Evolutionary conservation across 2,329 filamentous ascomycete species (phyloP).

Genomic region (Teratosphaeria pseudoeucalypti): DNA sequence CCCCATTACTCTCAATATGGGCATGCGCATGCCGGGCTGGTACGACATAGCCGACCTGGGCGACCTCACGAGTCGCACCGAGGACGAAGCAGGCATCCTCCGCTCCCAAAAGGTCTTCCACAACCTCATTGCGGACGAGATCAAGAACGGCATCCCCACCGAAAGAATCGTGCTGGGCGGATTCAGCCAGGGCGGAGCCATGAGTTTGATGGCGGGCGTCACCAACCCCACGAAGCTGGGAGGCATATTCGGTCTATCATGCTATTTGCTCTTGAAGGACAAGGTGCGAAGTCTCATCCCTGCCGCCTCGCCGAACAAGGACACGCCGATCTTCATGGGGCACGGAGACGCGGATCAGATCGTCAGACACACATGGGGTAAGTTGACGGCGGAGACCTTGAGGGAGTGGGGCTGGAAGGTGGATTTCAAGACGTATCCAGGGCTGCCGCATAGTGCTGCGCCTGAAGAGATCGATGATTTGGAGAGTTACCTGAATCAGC

Average conservation of each 20-base stretch:
- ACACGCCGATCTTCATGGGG: constrained; percentile 78
- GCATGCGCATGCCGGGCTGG: constrained; percentile 77
- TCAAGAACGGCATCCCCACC: constrained; percentile 68
- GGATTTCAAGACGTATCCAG: constrained; percentile 66
- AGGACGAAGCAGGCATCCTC: constrained; percentile 66
- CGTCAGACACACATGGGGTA: constrained; percentile 59
- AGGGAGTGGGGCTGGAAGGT: constrained; percentile 62
- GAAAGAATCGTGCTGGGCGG: constrained; percentile 78
- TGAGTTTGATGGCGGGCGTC: constrained; percentile 70
- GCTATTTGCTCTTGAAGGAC: constrained; percentile 63
- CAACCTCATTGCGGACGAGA: constrained; percentile 66
- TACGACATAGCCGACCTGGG: constrained; percentile 58
- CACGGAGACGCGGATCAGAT: constrained; percentile 73
- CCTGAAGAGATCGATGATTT: constrained; percentile 73
- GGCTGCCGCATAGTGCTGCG: constrained; percentile 65
- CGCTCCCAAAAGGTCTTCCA: constrained; percentile 67
- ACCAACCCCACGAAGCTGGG: constrained; percentile 65
- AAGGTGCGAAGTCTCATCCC: constrained; percentile 33
- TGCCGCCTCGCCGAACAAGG: constrained; percentile 36
- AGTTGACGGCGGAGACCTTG: constrained; percentile 55
- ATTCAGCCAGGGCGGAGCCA: constrained; percentile 79
- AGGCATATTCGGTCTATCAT: constrained; percentile 79
- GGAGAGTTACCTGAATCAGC: constrained; percentile 50
- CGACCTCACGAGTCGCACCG: constrained; percentile 35
- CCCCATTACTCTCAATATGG: constrained; percentile 47